These are phyloP conservation scores for Lonicera japonica DNA, from an alignment of 129 eudicot genomes.

Conservation along the genomic window DNA sequence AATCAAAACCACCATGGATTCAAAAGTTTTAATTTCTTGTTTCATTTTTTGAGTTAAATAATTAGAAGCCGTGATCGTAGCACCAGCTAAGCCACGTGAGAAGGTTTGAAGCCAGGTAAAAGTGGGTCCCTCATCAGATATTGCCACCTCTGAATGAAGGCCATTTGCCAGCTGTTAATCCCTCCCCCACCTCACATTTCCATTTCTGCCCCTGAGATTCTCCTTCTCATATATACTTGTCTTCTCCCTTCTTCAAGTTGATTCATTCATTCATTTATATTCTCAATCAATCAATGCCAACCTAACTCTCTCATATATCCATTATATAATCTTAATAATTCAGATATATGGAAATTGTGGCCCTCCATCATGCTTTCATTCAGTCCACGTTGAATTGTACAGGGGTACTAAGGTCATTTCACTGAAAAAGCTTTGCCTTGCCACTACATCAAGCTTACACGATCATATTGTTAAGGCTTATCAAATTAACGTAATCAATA, in stretches of 20 bases:
- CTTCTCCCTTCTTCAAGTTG: not conserved
- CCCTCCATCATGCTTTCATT: too few relatives aligned
- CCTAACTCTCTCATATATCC: not conserved
- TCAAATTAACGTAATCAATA: too few relatives aligned
- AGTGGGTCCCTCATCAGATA: slow-evolving; percentile 11
- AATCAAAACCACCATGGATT: too few relatives aligned
- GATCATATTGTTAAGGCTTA: too few relatives aligned
- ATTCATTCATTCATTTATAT: not conserved
- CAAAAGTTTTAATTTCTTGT: too few relatives aligned
- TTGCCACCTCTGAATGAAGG: slow-evolving; percentile 24
- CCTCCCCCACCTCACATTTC: not conserved
- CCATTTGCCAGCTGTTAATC: slow-evolving; percentile 26
- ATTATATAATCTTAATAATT: too few relatives aligned
- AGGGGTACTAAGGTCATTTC: slow-evolving; percentile 16
- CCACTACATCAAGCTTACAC: too few relatives aligned
- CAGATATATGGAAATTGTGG: too few relatives aligned
- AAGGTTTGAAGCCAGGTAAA: slow-evolving; percentile 7
- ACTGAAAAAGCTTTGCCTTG: not conserved
- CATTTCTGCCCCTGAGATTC: not conserved
- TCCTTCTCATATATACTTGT: too few relatives aligned
- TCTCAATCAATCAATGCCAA: slow-evolving; percentile 9
- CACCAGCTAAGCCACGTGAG: slow-evolving; percentile 33
- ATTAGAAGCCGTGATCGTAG: slow-evolving; percentile 16
- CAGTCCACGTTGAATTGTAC: too few relatives aligned
- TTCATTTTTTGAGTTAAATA: too few relatives aligned